Conservation (phyloP, 108 stramenopile genomes). For the Skeletonema menzelii region DNA sequence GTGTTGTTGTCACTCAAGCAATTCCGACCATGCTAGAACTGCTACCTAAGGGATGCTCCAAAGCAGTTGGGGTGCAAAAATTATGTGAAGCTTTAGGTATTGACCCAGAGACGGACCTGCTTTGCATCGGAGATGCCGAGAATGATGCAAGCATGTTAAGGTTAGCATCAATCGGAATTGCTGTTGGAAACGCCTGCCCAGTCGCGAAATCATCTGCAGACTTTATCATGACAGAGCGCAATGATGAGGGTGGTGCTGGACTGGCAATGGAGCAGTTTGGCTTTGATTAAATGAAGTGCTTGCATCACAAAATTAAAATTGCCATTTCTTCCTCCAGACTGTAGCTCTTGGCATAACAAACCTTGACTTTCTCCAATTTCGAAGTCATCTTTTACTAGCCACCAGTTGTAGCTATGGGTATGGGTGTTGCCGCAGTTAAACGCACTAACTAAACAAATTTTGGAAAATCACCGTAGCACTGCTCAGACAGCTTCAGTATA, state of each 20-base stretch:
- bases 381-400: too few relatives aligned
- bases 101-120: slow-evolving; percentile 58
- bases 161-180: slow-evolving; percentile 79
- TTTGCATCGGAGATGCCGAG: slow-evolving; percentile 93
- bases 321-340: too few relatives aligned
- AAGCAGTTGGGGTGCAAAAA: slow-evolving; percentile 83
- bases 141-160: slow-evolving; percentile 90
- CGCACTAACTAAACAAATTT: too few relatives aligned
- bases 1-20: slow-evolving; percentile 79
- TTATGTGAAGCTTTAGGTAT: slow-evolving; percentile 78
- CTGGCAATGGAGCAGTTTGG: slow-evolving; percentile 77
- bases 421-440: too few relatives aligned
- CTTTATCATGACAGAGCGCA: slow-evolving; percentile 74
- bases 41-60: slow-evolving; percentile 85
- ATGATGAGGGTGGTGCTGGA: slow-evolving; percentile 92
- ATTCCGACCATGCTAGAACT: slow-evolving; percentile 92
- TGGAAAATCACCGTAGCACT: too few relatives aligned
- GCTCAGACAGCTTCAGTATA: too few relatives aligned
- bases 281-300: slow-evolving; percentile 32
- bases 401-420: too few relatives aligned
- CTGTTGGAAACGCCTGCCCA: slow-evolving; percentile 85
- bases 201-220: slow-evolving; percentile 76
- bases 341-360: too few relatives aligned
- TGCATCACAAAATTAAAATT: too few relatives aligned
- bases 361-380: too few relatives aligned